Conservation (phyloP, 23 red algal species). For the Chondrus crispus region DNA sequence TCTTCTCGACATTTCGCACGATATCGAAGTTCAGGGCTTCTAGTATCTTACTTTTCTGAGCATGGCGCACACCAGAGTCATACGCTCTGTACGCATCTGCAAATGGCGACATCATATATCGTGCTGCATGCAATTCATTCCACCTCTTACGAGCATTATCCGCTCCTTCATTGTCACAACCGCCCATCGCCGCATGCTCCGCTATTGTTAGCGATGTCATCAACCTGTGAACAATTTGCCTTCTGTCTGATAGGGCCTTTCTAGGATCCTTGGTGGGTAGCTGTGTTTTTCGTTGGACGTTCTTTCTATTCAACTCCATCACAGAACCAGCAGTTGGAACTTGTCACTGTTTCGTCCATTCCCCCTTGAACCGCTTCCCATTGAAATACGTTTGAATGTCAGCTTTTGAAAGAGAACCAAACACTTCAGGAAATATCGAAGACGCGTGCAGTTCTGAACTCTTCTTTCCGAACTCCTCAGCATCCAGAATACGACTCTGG, state of each 20-base stretch:
- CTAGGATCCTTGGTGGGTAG: background rate
- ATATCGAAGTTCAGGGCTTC: background rate
- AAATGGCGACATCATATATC: background rate
- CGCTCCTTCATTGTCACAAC: background rate
- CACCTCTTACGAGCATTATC: background rate
- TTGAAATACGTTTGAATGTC: background rate
- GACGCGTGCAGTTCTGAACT: background rate
- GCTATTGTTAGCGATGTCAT: background rate
- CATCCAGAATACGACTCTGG: background rate
- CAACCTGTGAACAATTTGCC: background rate
- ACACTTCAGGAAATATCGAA: background rate
- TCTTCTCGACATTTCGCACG: background rate
- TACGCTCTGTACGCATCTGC: background rate
- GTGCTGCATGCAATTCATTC: background rate
- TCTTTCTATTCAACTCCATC: background rate
- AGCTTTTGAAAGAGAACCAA: background rate
- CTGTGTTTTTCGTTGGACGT: background rate
- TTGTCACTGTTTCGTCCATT: background rate
- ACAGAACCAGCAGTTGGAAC: background rate
- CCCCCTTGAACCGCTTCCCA: slow-evolving; percentile 24
- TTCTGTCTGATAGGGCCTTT: background rate
- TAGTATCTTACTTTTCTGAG: background rate
- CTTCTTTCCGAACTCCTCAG: background rate
- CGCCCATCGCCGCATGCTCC: background rate
- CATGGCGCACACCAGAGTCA: background rate